These are phyloP conservation scores for Morella rubra DNA, from an alignment of 306 rosid species.

Conservation along the genomic window DNA sequence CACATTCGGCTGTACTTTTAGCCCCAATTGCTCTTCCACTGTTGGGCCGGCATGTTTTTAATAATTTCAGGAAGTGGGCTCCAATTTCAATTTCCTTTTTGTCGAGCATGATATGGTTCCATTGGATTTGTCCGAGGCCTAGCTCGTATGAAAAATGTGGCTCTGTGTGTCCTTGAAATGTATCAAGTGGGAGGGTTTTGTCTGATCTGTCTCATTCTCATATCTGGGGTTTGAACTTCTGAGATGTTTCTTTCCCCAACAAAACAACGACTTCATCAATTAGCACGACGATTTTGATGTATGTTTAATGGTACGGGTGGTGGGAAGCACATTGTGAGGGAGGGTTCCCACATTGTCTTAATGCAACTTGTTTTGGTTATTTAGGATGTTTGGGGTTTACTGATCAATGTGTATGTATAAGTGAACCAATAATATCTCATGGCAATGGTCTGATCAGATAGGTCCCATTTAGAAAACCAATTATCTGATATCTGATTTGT, in stretches of 20 bases:
- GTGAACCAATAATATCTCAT: no score
- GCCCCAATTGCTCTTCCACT: slow-evolving; percentile 21
- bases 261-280: not conserved
- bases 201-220: slow-evolving; percentile 15
- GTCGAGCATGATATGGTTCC: slow-evolving; percentile 19
- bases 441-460: no score
- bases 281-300: not conserved
- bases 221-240: not conserved
- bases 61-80: slow-evolving; percentile 25
- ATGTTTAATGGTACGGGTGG: not conserved
- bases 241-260: not conserved
- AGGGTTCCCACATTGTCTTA: not conserved
- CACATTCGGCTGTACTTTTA: slow-evolving; percentile 12
- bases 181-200: slow-evolving; percentile 4
- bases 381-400: not conserved
- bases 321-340: slow-evolving; percentile 1
- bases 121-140: not conserved
- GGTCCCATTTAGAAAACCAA: no score
- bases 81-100: slow-evolving; percentile 27
- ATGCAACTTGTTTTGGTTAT: not conserved
- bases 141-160: no score
- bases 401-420: no score
- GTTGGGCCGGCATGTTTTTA: slow-evolving; percentile 31
- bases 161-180: not conserved
- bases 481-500: no score